These are phyloP conservation scores for Debaryomyces nepalensis DNA, from an alignment of 1,139 yeast genomes.

Conservation along the genomic window DNA sequence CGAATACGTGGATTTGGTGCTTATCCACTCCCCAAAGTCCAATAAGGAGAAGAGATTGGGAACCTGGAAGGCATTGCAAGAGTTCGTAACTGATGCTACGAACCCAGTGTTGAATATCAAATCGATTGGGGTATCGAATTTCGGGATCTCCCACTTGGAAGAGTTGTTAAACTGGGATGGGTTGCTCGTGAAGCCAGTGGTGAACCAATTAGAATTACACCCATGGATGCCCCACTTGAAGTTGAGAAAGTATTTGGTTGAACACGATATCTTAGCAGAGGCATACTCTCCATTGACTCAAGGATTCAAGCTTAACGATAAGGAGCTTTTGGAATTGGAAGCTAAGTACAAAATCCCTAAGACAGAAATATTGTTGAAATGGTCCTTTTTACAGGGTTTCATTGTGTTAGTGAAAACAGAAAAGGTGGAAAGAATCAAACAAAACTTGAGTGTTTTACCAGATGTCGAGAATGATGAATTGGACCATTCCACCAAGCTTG, in stretches of 20 bases:
- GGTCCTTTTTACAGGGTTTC: constrained; percentile 58
- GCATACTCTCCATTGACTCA: constrained; percentile 76
- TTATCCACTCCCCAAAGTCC: constrained; percentile 42
- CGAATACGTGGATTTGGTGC: constrained; percentile 50
- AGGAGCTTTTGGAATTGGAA: constrained; percentile 41
- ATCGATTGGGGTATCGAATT: constrained; percentile 52
- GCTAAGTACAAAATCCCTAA: constrained; percentile 29
- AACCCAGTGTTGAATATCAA: constrained; percentile 34
- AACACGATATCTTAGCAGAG: constrained; percentile 54
- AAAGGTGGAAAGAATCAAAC: constrained; percentile 49
- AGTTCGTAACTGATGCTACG: constrained; percentile 32
- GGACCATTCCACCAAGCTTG: constrained; percentile 31
- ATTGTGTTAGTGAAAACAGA: constrained; percentile 75
- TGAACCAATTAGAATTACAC: constrained; percentile 51
- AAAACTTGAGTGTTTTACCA: constrained; percentile 40
- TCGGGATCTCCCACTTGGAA: constrained; percentile 39
- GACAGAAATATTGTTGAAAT: constrained; percentile 38
- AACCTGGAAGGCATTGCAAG: constrained; percentile 48
- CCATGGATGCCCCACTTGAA: constrained; percentile 49
- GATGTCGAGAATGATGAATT: constrained; percentile 31
- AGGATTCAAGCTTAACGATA: constrained; percentile 58
- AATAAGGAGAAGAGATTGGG: constrained; percentile 37
- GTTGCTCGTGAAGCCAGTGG: constrained; percentile 40
- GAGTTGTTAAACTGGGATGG: constrained; percentile 43
- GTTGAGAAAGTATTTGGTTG: constrained; percentile 41